phyloP scores from a whole-genome alignment of 306 rosid species.

The Quercus ilex region DNA sequence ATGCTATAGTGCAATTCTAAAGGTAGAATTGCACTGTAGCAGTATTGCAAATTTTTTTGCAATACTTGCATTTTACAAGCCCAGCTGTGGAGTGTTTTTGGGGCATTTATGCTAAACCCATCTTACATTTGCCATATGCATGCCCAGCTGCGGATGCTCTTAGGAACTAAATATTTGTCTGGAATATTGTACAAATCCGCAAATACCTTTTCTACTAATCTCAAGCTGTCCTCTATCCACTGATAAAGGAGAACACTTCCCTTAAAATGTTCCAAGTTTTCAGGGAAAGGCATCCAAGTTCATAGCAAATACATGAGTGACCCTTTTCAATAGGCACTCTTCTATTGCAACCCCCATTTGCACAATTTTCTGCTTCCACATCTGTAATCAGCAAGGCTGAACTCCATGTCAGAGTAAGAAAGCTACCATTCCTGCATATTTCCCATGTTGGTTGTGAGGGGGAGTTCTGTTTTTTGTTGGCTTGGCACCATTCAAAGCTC shows the following conservation, averaged over 20 bases:
- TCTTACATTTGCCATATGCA: too few species aligned
- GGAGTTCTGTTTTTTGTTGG: constrained; percentile 26
- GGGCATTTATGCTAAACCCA: too few species aligned
- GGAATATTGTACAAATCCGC: constrained; percentile 49
- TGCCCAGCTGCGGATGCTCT: too few species aligned
- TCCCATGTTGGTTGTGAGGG: constrained; percentile 42
- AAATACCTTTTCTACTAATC: constrained; percentile 58
- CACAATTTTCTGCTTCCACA: constrained; percentile 79
- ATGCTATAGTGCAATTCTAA: too few species aligned
- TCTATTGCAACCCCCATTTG: constrained; percentile 75
- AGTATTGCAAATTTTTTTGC: too few species aligned
- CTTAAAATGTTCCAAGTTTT: constrained; percentile 56
- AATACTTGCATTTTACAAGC: too few species aligned
- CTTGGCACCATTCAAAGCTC: constrained; percentile 57
- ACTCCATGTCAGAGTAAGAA: constrained; percentile 61
- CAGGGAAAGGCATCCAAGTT: constrained; percentile 41
- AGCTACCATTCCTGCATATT: constrained; percentile 60
- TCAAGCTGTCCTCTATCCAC: constrained; percentile 88
- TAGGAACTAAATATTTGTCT: constrained; percentile 19
- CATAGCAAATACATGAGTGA: constrained; percentile 38
- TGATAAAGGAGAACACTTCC: constrained; percentile 62
- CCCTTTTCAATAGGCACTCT: constrained; percentile 50
- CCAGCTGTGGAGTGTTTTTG: too few species aligned
- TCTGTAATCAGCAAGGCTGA: constrained; percentile 77
- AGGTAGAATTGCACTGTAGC: too few species aligned